These are phyloP conservation scores for Hippophae rhamnoides DNA, from an alignment of 306 rosid species.

Conservation along the genomic window DNA sequence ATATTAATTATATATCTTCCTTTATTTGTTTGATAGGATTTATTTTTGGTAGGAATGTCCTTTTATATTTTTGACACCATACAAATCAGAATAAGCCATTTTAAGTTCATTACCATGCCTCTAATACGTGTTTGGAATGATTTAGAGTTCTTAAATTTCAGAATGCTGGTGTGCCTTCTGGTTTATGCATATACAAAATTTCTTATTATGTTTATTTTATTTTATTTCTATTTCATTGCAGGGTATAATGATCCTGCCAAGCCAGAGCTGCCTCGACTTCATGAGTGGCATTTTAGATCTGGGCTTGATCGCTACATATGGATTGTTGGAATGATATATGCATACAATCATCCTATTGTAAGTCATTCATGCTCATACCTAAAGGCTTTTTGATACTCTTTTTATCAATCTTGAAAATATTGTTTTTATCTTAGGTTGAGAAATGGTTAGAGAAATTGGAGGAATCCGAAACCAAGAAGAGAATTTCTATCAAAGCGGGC, in stretches of 20 bases:
- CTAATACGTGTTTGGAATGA: too few relatives aligned
- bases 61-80: too few relatives aligned
- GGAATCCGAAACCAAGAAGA: conserved; percentile 78
- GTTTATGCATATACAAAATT: conserved; percentile 15
- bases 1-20: too few relatives aligned
- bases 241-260: conserved; percentile 98
- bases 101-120: too few relatives aligned
- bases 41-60: too few relatives aligned
- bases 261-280: conserved; percentile 73
- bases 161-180: conserved; percentile 7
- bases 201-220: conserved; percentile 5
- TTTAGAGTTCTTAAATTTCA: not conserved
- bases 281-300: conserved; percentile 99
- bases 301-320: conserved; percentile 99
- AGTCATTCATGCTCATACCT: conserved; percentile 24
- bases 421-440: conserved; percentile 58
- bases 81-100: too few relatives aligned
- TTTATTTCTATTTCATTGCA: conserved; percentile 16
- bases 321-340: conserved; percentile 97
- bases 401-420: conserved; percentile 11
- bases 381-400: not conserved
- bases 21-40: too few relatives aligned
- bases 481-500: conserved; percentile 65
- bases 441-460: conserved; percentile 98
- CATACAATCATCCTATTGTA: conserved; percentile 92